Evolutionary conservation across 305 asterid genomes (phyloP).

Genomic region (Rubia occidens): DNA sequence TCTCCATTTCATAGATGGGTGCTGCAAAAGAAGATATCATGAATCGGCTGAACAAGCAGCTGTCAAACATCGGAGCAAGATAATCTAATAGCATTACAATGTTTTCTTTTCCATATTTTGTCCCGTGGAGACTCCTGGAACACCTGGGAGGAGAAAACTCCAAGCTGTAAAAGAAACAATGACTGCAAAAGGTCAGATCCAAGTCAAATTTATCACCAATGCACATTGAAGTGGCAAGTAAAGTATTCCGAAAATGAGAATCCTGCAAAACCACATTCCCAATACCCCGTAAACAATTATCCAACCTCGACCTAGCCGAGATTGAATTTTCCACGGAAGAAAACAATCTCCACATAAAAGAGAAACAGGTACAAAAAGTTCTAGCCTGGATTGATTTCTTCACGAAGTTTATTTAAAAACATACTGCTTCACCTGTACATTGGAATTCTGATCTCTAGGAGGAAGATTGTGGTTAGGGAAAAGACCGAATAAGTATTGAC

Average conservation of each 20-base stretch:
- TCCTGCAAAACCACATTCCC: background rate
- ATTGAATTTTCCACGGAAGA: background rate
- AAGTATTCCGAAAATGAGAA: background rate
- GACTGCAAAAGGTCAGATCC: slow-evolving; percentile 8
- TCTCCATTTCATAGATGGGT: slow-evolving; percentile 90
- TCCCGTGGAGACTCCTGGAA: slow-evolving; percentile 97
- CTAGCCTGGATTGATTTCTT: background rate
- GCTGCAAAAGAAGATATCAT: slow-evolving; percentile 47
- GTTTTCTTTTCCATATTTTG: slow-evolving; percentile 83
- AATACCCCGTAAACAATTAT: background rate
- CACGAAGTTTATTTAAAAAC: background rate
- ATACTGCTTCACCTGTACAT: background rate
- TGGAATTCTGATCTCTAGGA: background rate
- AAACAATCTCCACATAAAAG: background rate
- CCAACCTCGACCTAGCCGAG: background rate
- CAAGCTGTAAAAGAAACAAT: slow-evolving; percentile 57
- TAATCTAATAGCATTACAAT: slow-evolving; percentile 39
- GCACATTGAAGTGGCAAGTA: background rate
- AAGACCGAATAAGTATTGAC: background rate
- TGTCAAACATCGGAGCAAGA: slow-evolving; percentile 15
- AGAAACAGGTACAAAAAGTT: background rate
- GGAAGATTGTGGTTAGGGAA: background rate
- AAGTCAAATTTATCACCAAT: slow-evolving; percentile 1
- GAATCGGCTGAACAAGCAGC: slow-evolving; percentile 23
- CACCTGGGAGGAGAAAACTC: slow-evolving; percentile 97